These are phyloP conservation scores for Neurospora discreta DNA, from an alignment of 495 filamentous ascomycete genomes.

Conservation along the genomic window DNA sequence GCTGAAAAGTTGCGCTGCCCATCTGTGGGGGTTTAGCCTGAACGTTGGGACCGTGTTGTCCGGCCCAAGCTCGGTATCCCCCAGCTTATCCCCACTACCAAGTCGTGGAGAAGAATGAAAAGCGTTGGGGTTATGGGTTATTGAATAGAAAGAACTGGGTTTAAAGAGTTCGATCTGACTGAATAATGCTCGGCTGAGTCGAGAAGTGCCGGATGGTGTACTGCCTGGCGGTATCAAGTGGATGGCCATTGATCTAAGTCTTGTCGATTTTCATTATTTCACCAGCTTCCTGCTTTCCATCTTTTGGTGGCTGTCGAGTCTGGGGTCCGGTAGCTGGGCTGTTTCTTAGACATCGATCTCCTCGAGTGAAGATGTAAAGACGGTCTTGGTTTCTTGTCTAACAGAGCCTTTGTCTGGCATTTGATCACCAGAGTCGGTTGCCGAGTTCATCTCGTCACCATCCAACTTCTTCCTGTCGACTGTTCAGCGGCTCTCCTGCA, in stretches of 20 bases:
- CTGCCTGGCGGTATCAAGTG: conserved; percentile 20
- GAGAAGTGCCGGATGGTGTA: background rate
- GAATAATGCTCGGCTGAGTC: background rate
- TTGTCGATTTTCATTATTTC: conserved; percentile 60
- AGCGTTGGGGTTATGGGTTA: background rate
- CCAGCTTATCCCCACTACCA: too few species aligned
- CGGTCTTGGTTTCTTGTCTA: background rate
- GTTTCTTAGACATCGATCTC: background rate
- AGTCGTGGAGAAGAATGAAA: too few species aligned
- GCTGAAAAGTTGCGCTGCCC: conserved; percentile 26
- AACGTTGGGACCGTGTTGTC: conserved; percentile 24
- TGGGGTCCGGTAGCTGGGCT: background rate
- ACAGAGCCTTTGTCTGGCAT: background rate
- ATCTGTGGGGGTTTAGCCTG: conserved; percentile 26
- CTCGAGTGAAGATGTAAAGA: background rate
- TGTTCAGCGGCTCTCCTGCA: background rate
- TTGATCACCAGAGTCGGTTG: background rate
- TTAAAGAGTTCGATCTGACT: background rate
- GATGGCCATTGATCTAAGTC: conserved; percentile 40
- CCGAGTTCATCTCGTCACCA: background rate
- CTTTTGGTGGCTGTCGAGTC: background rate
- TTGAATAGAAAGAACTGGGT: background rate
- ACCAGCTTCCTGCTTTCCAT: conserved; percentile 43
- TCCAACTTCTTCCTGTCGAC: background rate
- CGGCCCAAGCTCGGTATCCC: conserved; percentile 23